Percentiles rank a stretch among this genome's conserved stretches.
phyloP scores from a whole-genome alignment of 2,329 filamentous ascomycete genomes.

The Ceratocystis albifundus region DNA sequence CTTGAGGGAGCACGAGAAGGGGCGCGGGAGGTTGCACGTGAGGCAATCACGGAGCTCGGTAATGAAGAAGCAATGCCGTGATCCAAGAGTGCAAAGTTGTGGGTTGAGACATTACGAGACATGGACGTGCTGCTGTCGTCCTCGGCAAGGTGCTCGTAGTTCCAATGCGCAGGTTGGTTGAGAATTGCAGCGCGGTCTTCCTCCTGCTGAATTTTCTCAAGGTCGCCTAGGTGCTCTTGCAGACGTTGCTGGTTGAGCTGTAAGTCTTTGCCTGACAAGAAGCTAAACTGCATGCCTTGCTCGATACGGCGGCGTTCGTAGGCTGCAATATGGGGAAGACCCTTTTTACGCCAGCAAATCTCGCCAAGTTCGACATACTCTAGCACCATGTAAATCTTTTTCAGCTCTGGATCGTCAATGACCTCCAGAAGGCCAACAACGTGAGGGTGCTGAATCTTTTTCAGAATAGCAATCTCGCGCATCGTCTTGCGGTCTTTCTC shows the following conservation, averaged over 20 bases:
- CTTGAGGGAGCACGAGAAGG: conserved; percentile 40
- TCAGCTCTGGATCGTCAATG: conserved; percentile 89
- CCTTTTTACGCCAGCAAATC: conserved; percentile 86
- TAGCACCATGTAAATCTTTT: conserved; percentile 96
- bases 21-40: conserved; percentile 36
- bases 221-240: conserved; percentile 47
- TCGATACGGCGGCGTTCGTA: conserved; percentile 75
- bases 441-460: conserved; percentile 96
- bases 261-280: conserved; percentile 35
- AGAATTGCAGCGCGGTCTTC: conserved; percentile 33
- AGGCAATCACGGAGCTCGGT: conserved; percentile 32
- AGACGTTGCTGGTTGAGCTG: conserved; percentile 49
- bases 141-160: conserved; percentile 63
- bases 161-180: conserved; percentile 60
- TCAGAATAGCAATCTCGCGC: conserved; percentile 92
- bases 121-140: conserved; percentile 36
- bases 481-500: conserved; percentile 63
- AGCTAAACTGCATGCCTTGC: conserved; percentile 44
- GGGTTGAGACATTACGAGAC: conserved; percentile 35
- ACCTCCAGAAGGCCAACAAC: conserved; percentile 92
- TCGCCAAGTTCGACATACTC: conserved; percentile 93
- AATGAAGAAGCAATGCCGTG: conserved; percentile 28
- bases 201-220: conserved; percentile 46
- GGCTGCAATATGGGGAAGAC: conserved; percentile 66
- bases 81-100: conserved; percentile 33